Conservation (phyloP, 805 yeast genomes). For the Hanseniaspora valbyensis region DNA sequence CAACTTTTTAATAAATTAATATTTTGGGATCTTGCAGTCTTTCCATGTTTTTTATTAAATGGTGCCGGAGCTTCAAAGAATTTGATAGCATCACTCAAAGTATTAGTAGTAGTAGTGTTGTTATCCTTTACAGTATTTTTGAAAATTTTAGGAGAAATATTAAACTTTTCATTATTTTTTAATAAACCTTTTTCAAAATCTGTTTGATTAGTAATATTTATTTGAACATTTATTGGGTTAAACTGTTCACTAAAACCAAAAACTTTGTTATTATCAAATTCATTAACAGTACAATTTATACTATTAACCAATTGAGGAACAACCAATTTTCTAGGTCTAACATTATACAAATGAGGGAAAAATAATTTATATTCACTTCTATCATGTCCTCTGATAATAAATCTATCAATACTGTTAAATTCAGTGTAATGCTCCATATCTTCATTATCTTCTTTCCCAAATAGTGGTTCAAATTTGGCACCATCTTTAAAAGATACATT, state of each 20-base stretch:
- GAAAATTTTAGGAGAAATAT: conserved; percentile 40
- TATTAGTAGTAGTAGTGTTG: conserved; percentile 19
- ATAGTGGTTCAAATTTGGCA: conserved; percentile 84
- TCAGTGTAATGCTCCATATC: conserved; percentile 65
- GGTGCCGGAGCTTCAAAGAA: conserved; percentile 81
- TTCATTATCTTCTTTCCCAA: conserved; percentile 52
- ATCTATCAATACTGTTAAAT: conserved; percentile 78
- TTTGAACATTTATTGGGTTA: conserved; percentile 35
- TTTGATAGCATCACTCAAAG: conserved; percentile 44
- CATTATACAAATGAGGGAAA: conserved; percentile 73
- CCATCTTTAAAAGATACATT: conserved; percentile 89
- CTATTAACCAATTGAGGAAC: conserved; percentile 58
- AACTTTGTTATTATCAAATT: conserved; percentile 36
- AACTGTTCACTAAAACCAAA: conserved; percentile 45
- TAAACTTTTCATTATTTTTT: conserved; percentile 34
- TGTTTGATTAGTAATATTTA: conserved; percentile 21
- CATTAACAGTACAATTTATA: conserved; percentile 37
- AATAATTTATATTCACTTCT: conserved; percentile 80
- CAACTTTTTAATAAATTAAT: conserved; percentile 73
- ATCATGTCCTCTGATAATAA: conserved; percentile 66
- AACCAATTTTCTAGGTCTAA: conserved; percentile 55
- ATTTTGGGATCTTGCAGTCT: conserved; percentile 73
- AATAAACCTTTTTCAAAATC: conserved; percentile 25
- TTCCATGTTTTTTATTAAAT: conserved; percentile 63
- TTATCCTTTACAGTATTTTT: conserved; percentile 34